These are phyloP conservation scores for Jaltomata sinuosa DNA, from an alignment of 257 asterid species.

Conservation along the genomic window DNA sequence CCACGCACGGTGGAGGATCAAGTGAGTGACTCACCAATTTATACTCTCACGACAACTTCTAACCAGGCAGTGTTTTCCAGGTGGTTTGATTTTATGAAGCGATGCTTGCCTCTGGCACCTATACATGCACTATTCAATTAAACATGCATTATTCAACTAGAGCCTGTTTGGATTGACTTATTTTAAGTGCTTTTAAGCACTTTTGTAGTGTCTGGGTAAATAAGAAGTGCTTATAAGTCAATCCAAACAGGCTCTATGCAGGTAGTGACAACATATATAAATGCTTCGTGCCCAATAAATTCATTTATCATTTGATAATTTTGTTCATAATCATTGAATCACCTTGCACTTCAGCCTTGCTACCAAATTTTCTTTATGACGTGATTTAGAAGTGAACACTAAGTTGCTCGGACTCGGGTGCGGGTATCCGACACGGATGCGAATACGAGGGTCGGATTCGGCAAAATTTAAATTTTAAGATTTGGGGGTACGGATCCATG, in stretches of 20 bases:
- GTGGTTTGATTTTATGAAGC: neutral
- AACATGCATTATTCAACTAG: too few relatives aligned
- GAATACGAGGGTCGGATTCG: too few relatives aligned
- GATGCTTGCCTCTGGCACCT: neutral
- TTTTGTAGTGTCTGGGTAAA: too few relatives aligned
- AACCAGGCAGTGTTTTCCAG: neutral
- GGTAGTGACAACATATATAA: neutral
- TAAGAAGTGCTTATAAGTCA: too few relatives aligned
- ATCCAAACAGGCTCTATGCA: too few relatives aligned
- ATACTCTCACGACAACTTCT: neutral
- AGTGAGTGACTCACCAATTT: constrained; percentile 25
- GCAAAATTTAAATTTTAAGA: too few relatives aligned
- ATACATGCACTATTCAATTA: neutral
- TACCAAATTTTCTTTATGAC: neutral
- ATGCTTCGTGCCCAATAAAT: neutral
- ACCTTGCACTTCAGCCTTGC: neutral
- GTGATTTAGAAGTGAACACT: neutral
- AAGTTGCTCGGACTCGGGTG: too few relatives aligned
- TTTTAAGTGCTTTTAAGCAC: too few relatives aligned
- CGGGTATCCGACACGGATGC: too few relatives aligned
- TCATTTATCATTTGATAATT: neutral
- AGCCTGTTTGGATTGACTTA: too few relatives aligned
- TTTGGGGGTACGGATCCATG: too few relatives aligned
- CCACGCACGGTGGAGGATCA: constrained; percentile 36
- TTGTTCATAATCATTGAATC: neutral